Percentiles rank a stretch among this genome's conserved stretches.
Conservation (phyloP, 2,329 filamentous ascomycete species). For the Aspergillus thermomutatus region DNA sequence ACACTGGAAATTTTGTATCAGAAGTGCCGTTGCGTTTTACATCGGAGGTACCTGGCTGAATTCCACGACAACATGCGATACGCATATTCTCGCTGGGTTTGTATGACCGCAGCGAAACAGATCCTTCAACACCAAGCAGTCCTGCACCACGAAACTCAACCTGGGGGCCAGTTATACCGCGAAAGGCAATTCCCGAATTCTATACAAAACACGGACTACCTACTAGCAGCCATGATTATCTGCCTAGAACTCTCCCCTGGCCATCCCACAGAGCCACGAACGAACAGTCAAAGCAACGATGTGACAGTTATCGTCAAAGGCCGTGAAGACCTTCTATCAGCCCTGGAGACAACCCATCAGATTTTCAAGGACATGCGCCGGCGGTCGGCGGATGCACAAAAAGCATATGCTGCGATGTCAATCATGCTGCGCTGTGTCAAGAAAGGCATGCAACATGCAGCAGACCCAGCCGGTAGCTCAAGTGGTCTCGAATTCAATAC, state of each 20-base stretch:
- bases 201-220: constrained; percentile 58
- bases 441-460: not conserved
- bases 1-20: constrained; percentile 52
- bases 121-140: constrained; percentile 50
- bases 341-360: constrained; percentile 24
- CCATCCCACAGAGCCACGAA: constrained; percentile 7
- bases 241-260: constrained; percentile 44
- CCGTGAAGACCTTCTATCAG: constrained; percentile 21
- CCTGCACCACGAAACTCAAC: constrained; percentile 50
- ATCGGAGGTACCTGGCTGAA: constrained; percentile 50
- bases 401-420: constrained; percentile 23
- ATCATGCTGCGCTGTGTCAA: constrained; percentile 28
- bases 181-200: constrained; percentile 58
- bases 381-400: constrained; percentile 27
- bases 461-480: not conserved
- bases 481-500: not conserved
- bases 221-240: constrained; percentile 60
- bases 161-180: constrained; percentile 52
- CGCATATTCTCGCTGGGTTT: constrained; percentile 44
- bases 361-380: constrained; percentile 23
- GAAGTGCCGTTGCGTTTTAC: constrained; percentile 52
- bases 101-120: constrained; percentile 47
- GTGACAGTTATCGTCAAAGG: constrained; percentile 11
- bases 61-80: constrained; percentile 34
- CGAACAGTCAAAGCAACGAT: constrained; percentile 7